These are phyloP conservation scores for Diaporthe citri DNA, from an alignment of 2,329 filamentous ascomycete species.

Conservation along the genomic window DNA sequence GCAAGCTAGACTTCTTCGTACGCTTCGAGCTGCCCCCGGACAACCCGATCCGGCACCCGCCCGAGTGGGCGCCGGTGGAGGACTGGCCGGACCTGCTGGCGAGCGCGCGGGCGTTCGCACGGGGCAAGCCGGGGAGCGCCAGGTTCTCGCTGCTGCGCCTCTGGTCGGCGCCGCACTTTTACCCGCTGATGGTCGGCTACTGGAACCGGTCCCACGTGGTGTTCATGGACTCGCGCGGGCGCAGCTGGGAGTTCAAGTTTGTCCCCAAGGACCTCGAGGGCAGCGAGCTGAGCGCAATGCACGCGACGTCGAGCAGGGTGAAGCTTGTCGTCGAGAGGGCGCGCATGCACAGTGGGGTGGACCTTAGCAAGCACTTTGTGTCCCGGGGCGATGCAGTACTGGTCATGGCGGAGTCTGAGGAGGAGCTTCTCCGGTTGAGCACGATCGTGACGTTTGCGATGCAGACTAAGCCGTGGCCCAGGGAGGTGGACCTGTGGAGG, in stretches of 20 bases:
- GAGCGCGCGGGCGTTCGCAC: constrained; percentile 3
- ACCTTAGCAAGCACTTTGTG: constrained; percentile 53
- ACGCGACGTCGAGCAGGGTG: constrained; percentile 47
- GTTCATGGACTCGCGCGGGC: constrained; percentile 57
- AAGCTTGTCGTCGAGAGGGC: constrained; percentile 48
- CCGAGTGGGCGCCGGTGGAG: neutral
- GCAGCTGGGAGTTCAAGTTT: constrained; percentile 62
- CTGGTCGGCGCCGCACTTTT: constrained; percentile 63
- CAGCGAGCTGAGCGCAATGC: constrained; percentile 58
- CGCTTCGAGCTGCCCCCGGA: constrained; percentile 50
- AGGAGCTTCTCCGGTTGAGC: constrained; percentile 54
- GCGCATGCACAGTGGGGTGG: constrained; percentile 20
- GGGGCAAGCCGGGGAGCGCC: constrained; percentile 48
- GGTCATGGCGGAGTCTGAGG: constrained; percentile 58
- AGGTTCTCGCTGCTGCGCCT: constrained; percentile 59
- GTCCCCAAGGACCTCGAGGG: constrained; percentile 60
- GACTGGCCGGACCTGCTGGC: constrained; percentile 23
- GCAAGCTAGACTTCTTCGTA: constrained; percentile 57
- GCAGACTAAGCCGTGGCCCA: constrained; percentile 61
- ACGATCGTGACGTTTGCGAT: constrained; percentile 58
- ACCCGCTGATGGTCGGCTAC: constrained; percentile 58
- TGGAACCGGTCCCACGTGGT: constrained; percentile 50
- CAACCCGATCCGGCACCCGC: neutral
- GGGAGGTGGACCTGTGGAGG: constrained; percentile 64
- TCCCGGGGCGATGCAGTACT: constrained; percentile 58